Base-by-base conservation (phyloP, 306 rosid genomes). In the Hippophae rhamnoides region DNA sequence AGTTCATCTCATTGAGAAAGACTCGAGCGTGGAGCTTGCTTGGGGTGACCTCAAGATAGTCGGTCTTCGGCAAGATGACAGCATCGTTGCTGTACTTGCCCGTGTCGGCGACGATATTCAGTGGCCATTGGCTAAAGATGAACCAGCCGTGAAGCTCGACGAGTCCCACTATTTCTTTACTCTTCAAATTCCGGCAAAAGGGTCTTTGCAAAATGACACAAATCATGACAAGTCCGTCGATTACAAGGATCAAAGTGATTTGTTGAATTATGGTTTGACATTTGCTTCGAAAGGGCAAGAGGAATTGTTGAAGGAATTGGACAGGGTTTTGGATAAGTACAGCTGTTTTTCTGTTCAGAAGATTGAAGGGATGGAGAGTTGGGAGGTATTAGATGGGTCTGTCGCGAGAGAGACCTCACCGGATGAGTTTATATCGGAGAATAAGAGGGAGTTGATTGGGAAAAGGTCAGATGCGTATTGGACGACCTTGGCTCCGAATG, bases 401-500 rank as follows among this genome's bases (percentile, higher is more conserved):
- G 63, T 78, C 12, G 68, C 79, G 23, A 62, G 54, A 63, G 85
- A 75, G 65, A 81, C 79, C 0, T 58, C 81, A 13, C 83, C 86
- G 60, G 81, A 69, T 53, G 93, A 84, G 41, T 7, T 83, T 66
- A 50, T 54, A 3, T 68, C 76, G 13, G 43, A 27, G 54, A 74
- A 79, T 40, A 79, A 60, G 72, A 81, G 43, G 68, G 82, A 75
- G 2, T 31, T 67, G 26, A 65, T 81, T 47, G 85, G 67, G 43
- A 81, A 77, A 52, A 76, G 60, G 14, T 86, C 90, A 23, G 89
- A 78, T 1, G 97, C 97, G 41, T 90, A 84, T 41, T 86, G 97
- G 97, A 82, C 94, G 0, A 90, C 94, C 0, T 45, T 90, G 83
- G 97, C 97, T 0, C 95, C 97, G 0, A 90, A 90, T 59, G 97